phyloP scores from a whole-genome alignment of 805 yeast species.

The Candida argentea region DNA sequence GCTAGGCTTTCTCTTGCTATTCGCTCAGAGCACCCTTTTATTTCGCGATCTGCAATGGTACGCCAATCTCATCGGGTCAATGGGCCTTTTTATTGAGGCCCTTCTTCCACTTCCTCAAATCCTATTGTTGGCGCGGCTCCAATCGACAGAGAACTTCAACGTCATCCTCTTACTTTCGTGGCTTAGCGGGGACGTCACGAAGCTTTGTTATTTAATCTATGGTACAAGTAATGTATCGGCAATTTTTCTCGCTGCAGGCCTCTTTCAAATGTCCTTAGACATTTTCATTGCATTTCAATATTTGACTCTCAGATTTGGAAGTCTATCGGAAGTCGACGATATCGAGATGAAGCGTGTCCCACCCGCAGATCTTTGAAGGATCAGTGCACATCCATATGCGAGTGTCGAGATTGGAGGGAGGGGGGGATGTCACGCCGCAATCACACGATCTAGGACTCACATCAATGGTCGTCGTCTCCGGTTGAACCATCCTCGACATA shows the following conservation, averaged over 20 bases:
- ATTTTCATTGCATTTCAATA: constrained; percentile 65
- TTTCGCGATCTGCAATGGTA: constrained; percentile 27
- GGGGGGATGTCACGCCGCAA: no score
- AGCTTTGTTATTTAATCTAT: constrained; percentile 61
- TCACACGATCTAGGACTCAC: no score
- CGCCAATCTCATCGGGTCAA: constrained; percentile 44
- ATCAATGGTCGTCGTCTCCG: no score
- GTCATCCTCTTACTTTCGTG: constrained; percentile 67
- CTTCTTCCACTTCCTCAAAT: constrained; percentile 72
- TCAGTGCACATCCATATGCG: no score
- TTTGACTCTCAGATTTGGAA: constrained; percentile 45
- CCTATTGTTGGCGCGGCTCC: constrained; percentile 52
- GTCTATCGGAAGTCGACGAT: no score
- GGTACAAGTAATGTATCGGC: constrained; percentile 64
- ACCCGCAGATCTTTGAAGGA: no score
- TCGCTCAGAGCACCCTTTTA: constrained; percentile 30
- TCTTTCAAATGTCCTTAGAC: constrained; percentile 71
- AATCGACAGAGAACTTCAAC: constrained; percentile 71
- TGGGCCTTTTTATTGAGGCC: constrained; percentile 64
- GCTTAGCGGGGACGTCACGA: constrained; percentile 82
- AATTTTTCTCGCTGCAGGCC: constrained; percentile 58
- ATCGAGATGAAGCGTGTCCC: no score
- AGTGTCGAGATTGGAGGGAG: no score
- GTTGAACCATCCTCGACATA: no score
- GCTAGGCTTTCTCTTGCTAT: constrained; percentile 29